phyloP scores from a whole-genome alignment of 257 asterid species.

The Sherardia arvensis region DNA sequence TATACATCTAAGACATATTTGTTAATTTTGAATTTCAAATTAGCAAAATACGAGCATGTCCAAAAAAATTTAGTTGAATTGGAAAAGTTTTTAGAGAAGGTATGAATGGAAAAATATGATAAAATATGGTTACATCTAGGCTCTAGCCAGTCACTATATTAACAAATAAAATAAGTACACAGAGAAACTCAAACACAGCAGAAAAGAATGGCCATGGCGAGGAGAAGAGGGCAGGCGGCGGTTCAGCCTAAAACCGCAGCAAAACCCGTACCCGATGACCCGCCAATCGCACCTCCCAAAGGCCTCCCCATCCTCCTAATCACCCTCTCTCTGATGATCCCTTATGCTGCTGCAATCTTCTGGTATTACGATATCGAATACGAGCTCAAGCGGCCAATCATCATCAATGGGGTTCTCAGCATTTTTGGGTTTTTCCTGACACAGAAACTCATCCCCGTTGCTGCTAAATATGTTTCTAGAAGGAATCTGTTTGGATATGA shows the following conservation, averaged over 20 bases:
- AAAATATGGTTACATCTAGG: too few species aligned
- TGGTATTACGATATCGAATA: slow-evolving; percentile 44
- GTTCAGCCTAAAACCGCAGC: slow-evolving; percentile 5
- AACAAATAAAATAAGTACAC: too few species aligned
- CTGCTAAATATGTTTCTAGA: slow-evolving; percentile 58
- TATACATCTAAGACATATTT: too few species aligned
- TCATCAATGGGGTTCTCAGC: slow-evolving; percentile 55
- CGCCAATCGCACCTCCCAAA: slow-evolving; percentile 60
- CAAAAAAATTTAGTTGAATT: too few species aligned
- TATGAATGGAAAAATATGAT: too few species aligned
- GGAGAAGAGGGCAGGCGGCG: slow-evolving; percentile 35
- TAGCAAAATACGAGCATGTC: too few species aligned
- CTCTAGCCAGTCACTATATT: too few species aligned
- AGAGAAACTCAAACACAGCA: too few species aligned
- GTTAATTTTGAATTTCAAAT: too few species aligned
- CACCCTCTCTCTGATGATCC: slow-evolving; percentile 38
- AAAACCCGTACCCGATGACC: slow-evolving; percentile 32
- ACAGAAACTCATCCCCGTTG: slow-evolving; percentile 68
- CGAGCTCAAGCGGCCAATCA: slow-evolving; percentile 51
- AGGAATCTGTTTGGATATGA: slow-evolving; percentile 81
- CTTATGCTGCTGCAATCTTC: slow-evolving; percentile 56
- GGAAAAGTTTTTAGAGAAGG: too few species aligned
- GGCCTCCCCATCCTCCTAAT: slow-evolving; percentile 34
- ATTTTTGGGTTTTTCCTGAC: slow-evolving; percentile 49
- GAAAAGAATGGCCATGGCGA: slow-evolving; percentile 44